Evolutionary conservation across 164 flowering plant genomes (phyloP).

Genomic region (Dillenia turbinata): DNA sequence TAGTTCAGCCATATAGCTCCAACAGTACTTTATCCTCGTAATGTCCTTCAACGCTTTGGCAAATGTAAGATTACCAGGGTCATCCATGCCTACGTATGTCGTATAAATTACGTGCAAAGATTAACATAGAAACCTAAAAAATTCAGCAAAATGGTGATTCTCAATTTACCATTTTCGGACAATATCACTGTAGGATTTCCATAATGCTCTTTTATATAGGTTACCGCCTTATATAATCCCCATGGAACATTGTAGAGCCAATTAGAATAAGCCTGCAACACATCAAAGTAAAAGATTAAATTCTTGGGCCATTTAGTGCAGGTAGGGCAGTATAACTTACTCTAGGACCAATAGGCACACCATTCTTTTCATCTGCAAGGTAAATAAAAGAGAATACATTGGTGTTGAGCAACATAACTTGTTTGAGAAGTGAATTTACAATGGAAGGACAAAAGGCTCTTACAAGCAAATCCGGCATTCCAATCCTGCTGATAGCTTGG

Average conservation of each 20-base stretch:
- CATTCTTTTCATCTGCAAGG: constrained; percentile 32
- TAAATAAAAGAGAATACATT: constrained; percentile 1
- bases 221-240: constrained; percentile 65
- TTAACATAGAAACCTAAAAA: no score
- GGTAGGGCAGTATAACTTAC: constrained; percentile 16
- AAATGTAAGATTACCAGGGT: no score
- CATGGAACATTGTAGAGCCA: constrained; percentile 76
- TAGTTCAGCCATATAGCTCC: no score
- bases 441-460: constrained; percentile 11
- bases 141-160: no score
- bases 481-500: constrained; percentile 54
- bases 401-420: background rate
- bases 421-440: background rate
- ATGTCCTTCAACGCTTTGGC: no score
- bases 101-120: no score
- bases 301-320: background rate
- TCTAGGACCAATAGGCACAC: constrained; percentile 46
- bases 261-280: constrained; percentile 47
- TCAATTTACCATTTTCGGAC: constrained; percentile 49
- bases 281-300: background rate
- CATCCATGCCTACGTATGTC: no score
- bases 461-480: constrained; percentile 64
- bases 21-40: no score
- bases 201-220: constrained; percentile 53
- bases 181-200: constrained; percentile 54